phyloP scores from a whole-genome alignment of 2,329 filamentous ascomycete genomes.

The Talaromyces islandicus region DNA sequence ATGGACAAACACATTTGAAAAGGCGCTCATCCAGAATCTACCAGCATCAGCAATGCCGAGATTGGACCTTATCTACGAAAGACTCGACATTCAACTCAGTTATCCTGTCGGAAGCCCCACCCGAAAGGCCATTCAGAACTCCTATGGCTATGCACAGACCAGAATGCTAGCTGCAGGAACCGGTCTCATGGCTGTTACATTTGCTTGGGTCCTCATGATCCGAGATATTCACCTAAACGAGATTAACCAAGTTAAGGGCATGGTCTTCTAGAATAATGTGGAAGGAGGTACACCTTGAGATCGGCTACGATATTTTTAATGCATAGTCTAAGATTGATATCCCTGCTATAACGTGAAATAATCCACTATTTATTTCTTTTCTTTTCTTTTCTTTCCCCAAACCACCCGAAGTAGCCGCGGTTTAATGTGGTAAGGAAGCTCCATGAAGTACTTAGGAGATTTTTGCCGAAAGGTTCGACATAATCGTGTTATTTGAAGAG shows the following conservation, averaged over 20 bases:
- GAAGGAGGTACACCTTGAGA: too few relatives aligned
- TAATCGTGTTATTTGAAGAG: too few relatives aligned
- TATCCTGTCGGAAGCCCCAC: slow-evolving; percentile 38
- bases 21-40: slow-evolving; percentile 34
- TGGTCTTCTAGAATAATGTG: slow-evolving; percentile 37
- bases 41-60: slow-evolving; percentile 13
- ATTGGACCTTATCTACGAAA: not conserved
- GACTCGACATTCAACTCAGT: slow-evolving; percentile 4
- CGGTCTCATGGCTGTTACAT: slow-evolving; percentile 14
- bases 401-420: too few relatives aligned
- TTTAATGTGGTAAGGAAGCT: too few relatives aligned
- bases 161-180: slow-evolving; percentile 34
- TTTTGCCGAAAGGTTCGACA: too few relatives aligned
- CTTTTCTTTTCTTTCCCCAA: too few relatives aligned
- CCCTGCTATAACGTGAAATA: too few relatives aligned
- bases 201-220: slow-evolving; percentile 39
- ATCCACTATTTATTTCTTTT: too few relatives aligned
- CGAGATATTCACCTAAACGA: slow-evolving; percentile 43
- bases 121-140: slow-evolving; percentile 39
- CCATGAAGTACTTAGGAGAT: too few relatives aligned
- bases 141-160: slow-evolving; percentile 45
- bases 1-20: slow-evolving; percentile 25
- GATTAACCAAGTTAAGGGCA: slow-evolving; percentile 44
- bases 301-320: too few relatives aligned
- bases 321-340: too few relatives aligned